Percentiles rank a stretch among this genome's conserved stretches.
phyloP scores from a whole-genome alignment of 345 rosid genomes.

The Hevea brasiliensis region DNA sequence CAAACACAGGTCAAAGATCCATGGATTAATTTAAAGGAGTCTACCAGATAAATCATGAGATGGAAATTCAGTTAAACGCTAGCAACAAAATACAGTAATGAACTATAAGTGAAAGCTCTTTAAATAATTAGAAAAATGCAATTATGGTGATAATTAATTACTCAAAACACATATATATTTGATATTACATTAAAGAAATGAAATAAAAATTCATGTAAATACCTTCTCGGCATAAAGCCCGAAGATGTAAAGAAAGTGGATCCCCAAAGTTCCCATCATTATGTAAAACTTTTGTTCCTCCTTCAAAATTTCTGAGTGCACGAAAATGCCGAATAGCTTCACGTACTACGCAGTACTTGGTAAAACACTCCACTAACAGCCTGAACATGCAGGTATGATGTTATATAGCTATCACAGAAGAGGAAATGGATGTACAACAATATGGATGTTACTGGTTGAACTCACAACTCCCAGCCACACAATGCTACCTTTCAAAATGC shows the following conservation, averaged over 20 bases:
- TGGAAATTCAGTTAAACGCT: not conserved
- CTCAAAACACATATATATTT: not conserved
- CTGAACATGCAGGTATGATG: constrained; percentile 42
- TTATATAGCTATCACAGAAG: constrained; percentile 16
- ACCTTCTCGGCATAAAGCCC: constrained; percentile 98
- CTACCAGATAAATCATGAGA: not conserved
- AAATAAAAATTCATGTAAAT: constrained; percentile 13
- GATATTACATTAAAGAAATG: too few relatives aligned
- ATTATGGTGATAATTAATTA: not conserved
- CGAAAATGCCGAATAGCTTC: constrained; percentile 98
- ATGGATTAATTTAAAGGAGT: not conserved
- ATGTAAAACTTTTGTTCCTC: constrained; percentile 71
- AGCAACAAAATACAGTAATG: not conserved
- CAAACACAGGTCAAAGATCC: constrained; percentile 5
- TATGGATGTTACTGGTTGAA: not conserved
- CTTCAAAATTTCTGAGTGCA: constrained; percentile 76
- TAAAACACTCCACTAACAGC: constrained; percentile 92
- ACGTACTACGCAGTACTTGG: constrained; percentile 72
- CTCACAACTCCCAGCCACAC: not conserved
- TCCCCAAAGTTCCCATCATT: constrained; percentile 79
- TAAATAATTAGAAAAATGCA: not conserved
- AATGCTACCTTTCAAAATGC: not conserved
- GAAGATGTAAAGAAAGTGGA: constrained; percentile 92
- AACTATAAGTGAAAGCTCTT: not conserved
- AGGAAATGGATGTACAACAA: not conserved